A percentile compares a stretch with the other conserved stretches of the same genome.
These are phyloP conservation scores for Wallacemonas sp. DNA, from an alignment of 208 protist genomes.

Conservation along the genomic window DNA sequence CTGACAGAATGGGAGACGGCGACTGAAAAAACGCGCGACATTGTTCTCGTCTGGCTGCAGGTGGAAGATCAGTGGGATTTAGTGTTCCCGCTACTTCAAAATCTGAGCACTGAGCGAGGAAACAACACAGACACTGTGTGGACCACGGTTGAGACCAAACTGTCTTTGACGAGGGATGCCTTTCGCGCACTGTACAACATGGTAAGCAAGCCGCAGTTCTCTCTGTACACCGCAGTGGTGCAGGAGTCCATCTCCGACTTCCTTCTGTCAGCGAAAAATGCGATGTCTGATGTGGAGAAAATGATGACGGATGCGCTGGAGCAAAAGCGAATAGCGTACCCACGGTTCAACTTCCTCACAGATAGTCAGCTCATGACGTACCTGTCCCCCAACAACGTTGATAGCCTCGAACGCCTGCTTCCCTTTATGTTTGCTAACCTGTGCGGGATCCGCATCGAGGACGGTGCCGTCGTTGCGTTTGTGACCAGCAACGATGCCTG, in stretches of 20 bases:
- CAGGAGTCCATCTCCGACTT: slow-evolving; percentile 92
- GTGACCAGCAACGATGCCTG: slow-evolving; percentile 49
- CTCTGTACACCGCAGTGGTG: slow-evolving; percentile 90
- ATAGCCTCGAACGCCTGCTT: slow-evolving; percentile 46
- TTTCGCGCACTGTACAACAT: slow-evolving; percentile 37
- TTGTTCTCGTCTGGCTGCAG: slow-evolving; percentile 45
- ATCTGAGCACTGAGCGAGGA: neutral
- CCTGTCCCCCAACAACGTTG: slow-evolving; percentile 54
- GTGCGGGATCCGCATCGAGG: slow-evolving; percentile 36
- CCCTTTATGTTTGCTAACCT: slow-evolving; percentile 70
- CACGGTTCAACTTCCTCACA: slow-evolving; percentile 94
- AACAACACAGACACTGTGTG: neutral
- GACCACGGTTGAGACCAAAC: slow-evolving; percentile 8
- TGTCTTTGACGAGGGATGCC: slow-evolving; percentile 19
- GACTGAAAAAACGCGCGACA: slow-evolving; percentile 58
- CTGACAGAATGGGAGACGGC: slow-evolving; percentile 75
- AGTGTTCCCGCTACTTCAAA: slow-evolving; percentile 12
- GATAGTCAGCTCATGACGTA: slow-evolving; percentile 80
- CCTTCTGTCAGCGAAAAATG: slow-evolving; percentile 79
- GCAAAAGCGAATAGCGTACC: slow-evolving; percentile 86
- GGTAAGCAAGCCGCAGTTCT: slow-evolving; percentile 75
- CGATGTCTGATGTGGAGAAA: slow-evolving; percentile 89
- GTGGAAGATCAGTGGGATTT: slow-evolving; percentile 48
- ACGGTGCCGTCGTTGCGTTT: slow-evolving; percentile 40
- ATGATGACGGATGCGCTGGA: slow-evolving; percentile 91